Conservation (phyloP, 2,329 filamentous ascomycete species). For the Pseudogymnoascus sp. region DNA sequence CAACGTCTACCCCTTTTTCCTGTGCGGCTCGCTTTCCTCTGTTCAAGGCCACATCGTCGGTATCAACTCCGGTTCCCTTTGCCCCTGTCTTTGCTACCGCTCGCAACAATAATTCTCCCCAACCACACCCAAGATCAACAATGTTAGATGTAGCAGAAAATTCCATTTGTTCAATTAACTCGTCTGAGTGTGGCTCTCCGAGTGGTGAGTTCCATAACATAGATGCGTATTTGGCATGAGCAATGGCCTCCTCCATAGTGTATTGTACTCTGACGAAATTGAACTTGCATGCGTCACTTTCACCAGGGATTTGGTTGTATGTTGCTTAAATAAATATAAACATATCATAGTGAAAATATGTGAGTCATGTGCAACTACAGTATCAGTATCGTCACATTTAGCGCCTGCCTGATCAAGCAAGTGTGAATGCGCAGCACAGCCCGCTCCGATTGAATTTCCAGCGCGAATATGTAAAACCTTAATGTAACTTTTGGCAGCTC, state of each 20-base stretch:
- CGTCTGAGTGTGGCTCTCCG: background rate
- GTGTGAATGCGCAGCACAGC: background rate
- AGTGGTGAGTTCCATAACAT: slow-evolving; percentile 7
- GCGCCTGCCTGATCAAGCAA: background rate
- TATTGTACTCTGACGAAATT: background rate
- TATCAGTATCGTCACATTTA: background rate
- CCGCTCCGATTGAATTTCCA: background rate
- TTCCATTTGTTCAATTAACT: background rate
- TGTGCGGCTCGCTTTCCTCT: background rate
- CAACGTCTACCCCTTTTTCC: background rate
- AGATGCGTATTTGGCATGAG: background rate
- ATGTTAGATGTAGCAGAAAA: background rate
- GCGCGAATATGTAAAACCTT: background rate
- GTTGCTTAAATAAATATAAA: background rate
- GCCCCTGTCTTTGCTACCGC: background rate
- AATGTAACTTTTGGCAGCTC: background rate
- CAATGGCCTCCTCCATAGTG: background rate
- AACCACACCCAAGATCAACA: background rate
- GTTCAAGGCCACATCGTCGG: background rate
- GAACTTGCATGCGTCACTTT: background rate
- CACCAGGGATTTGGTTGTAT: background rate
- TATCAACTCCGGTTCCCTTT: background rate
- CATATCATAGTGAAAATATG: background rate
- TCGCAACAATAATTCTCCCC: background rate
- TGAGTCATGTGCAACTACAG: background rate